Base-by-base conservation (phyloP, 805 yeast species). In the Brettanomyces sp. region DNA sequence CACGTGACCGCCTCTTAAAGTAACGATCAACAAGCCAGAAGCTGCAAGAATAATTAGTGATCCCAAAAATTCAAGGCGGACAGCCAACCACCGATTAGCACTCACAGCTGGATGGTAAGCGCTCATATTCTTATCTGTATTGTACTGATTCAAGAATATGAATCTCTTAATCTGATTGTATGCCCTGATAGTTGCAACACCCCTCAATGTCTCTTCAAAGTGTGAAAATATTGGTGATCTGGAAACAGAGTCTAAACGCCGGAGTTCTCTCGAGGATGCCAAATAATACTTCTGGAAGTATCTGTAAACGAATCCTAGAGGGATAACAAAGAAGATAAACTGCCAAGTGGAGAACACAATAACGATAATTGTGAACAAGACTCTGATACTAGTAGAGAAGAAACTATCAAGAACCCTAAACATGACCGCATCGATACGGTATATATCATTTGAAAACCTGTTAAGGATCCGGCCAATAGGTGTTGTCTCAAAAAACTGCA, bases 31-130 rank as follows among this genome's bases (percentile, higher is more conserved):
- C 56, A 93, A 72, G 4, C 87, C 84, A 3, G 98, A 86, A 5
- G 98, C 82, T 39, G 86, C 82, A 48, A 89, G 74, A 56, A 93
- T 91, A 51, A 93, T 85, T 40, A 90, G 56, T 1, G 97, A 85
- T 32, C 99, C 98, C 53, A 93, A 70, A 52, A 86, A 81, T 65
- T 95, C 98, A 49, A 93, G 73, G 59, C 99, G 77, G 9, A 88
- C 95, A 8, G 98, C 96, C 50, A 93, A 76, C 99, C 99, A 93
- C 68, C 99, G 80, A 64, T 95, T 93, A 11, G 96, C 90, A 61
- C 86, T 84, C 47, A 89, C 80, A 9, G 95, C 76, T 28, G 97
- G 96, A 71, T 88, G 95, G 58, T 78, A 88, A 0, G 98, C 98
- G 56, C 85, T 76, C 84, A 91, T 79, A 62, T 93, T 91, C 56